These are phyloP conservation scores for Podospora australis DNA, from an alignment of 495 filamentous ascomycete species.

Conservation along the genomic window DNA sequence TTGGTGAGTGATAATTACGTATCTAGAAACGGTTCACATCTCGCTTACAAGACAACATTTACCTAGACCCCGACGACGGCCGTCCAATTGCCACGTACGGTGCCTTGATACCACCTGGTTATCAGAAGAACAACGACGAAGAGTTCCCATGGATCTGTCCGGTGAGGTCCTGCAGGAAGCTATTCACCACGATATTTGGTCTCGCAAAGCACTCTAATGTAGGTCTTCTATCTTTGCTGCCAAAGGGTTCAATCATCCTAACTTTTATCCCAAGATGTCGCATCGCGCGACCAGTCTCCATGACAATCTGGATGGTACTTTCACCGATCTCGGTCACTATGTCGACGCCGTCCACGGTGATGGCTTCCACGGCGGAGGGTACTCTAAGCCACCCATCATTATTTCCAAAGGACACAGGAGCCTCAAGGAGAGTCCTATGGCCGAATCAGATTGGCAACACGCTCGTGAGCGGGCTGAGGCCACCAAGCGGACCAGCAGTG, in stretches of 20 bases:
- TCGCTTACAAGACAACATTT: neutral
- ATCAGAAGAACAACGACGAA: conserved; percentile 15
- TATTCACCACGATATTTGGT: conserved; percentile 14
- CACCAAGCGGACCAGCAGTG: too few relatives aligned
- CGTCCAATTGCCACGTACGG: conserved; percentile 9
- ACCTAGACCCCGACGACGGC: conserved; percentile 2
- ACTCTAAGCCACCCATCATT: conserved; percentile 8
- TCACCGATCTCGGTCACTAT: conserved; percentile 19
- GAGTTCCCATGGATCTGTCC: conserved; percentile 26
- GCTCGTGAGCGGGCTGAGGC: neutral
- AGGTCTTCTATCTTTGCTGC: conserved; percentile 1
- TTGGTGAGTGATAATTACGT: neutral
- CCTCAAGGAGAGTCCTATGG: conserved; percentile 11
- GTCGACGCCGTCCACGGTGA: conserved; percentile 1
- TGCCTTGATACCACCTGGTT: conserved; percentile 20
- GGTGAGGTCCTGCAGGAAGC: conserved; percentile 19
- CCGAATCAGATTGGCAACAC: neutral
- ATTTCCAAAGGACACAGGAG: conserved; percentile 13
- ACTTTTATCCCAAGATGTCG: neutral
- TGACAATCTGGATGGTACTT: conserved; percentile 24
- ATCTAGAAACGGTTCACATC: neutral
- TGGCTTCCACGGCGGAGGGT: conserved; percentile 4
- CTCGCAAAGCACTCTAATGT: conserved; percentile 24
- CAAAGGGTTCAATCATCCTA: neutral
- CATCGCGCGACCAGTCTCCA: conserved; percentile 17